These are phyloP conservation scores for Aspergillus nidulans DNA, from an alignment of 495 filamentous ascomycete genomes.

Conservation along the genomic window DNA sequence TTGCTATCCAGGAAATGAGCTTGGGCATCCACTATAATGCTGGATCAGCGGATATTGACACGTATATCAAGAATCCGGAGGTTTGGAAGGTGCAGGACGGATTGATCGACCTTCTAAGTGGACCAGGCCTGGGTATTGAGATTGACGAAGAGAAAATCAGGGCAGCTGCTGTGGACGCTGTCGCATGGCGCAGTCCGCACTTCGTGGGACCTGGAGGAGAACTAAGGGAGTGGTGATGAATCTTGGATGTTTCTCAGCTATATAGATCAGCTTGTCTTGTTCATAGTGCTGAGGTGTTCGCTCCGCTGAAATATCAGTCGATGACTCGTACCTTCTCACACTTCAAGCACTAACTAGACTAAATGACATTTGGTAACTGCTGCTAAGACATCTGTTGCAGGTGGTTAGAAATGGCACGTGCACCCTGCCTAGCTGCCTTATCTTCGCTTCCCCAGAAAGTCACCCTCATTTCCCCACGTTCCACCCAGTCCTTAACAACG, in stretches of 20 bases:
- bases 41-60: constrained; percentile 59
- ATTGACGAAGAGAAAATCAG: constrained; percentile 63
- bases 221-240: constrained; percentile 7
- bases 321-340: no score
- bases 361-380: no score
- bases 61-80: constrained; percentile 56
- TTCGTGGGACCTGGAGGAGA: constrained; percentile 10
- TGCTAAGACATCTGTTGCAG: no score
- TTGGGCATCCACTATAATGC: constrained; percentile 74
- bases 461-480: not conserved
- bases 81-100: constrained; percentile 63
- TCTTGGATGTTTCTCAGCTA: no score
- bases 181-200: constrained; percentile 6
- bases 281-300: no score
- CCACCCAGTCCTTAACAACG: not conserved
- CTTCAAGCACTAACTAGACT: no score
- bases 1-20: constrained; percentile 77
- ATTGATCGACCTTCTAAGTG: constrained; percentile 55
- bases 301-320: no score
- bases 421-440: not conserved
- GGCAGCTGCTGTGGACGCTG: not conserved
- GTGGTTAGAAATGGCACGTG: not conserved
- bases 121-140: constrained; percentile 68
- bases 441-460: not conserved
- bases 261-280: no score